These are phyloP conservation scores for Arthrobotrys musiformis DNA, from an alignment of 2,329 filamentous ascomycete genomes.

Conservation along the genomic window DNA sequence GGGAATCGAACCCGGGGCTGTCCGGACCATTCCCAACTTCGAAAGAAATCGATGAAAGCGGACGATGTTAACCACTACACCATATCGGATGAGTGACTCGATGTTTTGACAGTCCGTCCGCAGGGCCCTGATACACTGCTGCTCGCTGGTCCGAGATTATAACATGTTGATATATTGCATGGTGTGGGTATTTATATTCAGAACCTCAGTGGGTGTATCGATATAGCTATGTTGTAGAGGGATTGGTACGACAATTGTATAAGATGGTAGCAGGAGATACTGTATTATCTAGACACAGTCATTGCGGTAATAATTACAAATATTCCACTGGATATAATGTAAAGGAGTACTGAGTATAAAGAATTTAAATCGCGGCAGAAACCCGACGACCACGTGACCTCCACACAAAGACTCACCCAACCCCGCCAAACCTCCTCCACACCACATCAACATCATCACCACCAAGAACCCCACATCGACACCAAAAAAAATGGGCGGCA, in stretches of 20 bases:
- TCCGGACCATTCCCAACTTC: slow-evolving; percentile 10
- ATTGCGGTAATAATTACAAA: too few species aligned
- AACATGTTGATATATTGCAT: too few species aligned
- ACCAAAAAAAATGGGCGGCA: slow-evolving; percentile 77
- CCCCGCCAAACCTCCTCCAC: background rate
- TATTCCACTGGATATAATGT: too few species aligned
- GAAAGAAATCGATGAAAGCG: slow-evolving; percentile 34
- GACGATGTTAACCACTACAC: slow-evolving; percentile 55
- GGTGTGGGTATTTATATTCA: too few species aligned
- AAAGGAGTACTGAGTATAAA: too few species aligned
- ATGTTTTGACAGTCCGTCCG: background rate
- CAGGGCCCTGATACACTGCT: too few species aligned
- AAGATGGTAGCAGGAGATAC: too few species aligned
- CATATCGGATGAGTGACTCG: slow-evolving; percentile 41
- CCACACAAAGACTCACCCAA: slow-evolving; percentile 15
- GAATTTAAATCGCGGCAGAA: background rate
- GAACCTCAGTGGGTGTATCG: too few species aligned
- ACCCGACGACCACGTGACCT: slow-evolving; percentile 7
- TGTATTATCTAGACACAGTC: too few species aligned
- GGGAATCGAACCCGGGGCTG: slow-evolving; percentile 56
- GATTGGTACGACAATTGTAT: too few species aligned
- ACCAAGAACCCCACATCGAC: slow-evolving; percentile 76
- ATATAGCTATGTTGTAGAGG: too few species aligned
- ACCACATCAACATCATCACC: slow-evolving; percentile 9
- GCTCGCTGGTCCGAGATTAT: background rate